Evolutionary conservation across 352 stramenopile genomes (phyloP).

Genomic region (Elongisporangium anandrum): DNA sequence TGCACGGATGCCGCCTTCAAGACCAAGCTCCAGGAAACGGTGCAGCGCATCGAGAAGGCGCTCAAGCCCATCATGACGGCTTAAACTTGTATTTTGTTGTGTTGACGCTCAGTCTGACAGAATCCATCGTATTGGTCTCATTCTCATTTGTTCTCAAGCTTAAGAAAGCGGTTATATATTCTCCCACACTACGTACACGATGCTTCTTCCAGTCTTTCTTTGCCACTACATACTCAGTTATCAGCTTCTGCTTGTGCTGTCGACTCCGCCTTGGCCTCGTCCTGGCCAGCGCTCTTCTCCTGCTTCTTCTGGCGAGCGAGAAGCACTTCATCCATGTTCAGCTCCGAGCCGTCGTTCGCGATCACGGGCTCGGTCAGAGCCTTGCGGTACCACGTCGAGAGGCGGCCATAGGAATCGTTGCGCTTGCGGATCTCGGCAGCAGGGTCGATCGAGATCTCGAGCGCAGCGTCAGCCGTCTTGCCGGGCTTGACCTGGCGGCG

Average conservation of each 20-base stretch:
- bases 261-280: not conserved
- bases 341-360: conserved; percentile 65
- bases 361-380: conserved; percentile 69
- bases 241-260: not conserved
- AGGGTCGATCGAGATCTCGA: conserved; percentile 63
- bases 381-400: conserved; percentile 81
- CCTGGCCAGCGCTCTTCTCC: conserved; percentile 9
- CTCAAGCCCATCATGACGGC: conserved; percentile 59
- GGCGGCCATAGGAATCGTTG: conserved; percentile 73
- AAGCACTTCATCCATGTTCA: conserved; percentile 84
- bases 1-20: conserved; percentile 69
- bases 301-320: conserved; percentile 30
- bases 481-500: conserved; percentile 80
- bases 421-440: conserved; percentile 70
- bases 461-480: conserved; percentile 29
- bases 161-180: not conserved
- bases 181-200: not conserved
- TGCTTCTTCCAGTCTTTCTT: not conserved
- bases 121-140: not conserved
- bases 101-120: not conserved
- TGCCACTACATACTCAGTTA: not conserved
- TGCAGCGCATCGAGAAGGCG: conserved; percentile 61
- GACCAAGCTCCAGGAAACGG: conserved; percentile 60
- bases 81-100: conserved; percentile 6
- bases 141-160: not conserved